Evolutionary conservation across 768 basidiomycete genomes (phyloP).

Genomic region (Boletus rubropictus): DNA sequence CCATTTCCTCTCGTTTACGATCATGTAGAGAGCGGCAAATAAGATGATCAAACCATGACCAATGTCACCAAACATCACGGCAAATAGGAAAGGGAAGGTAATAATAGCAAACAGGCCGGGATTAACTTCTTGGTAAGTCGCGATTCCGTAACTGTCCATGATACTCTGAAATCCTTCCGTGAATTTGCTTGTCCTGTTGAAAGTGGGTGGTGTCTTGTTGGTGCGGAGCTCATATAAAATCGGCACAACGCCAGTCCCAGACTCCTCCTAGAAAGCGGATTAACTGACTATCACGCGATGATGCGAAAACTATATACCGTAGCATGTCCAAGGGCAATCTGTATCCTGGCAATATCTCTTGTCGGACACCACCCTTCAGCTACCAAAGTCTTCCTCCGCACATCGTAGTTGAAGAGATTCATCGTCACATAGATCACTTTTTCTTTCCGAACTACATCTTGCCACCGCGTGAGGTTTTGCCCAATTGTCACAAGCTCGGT

Average conservation of each 20-base stretch:
- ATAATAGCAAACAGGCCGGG: constrained; percentile 88
- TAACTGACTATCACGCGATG: not conserved
- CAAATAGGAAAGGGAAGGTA: constrained; percentile 98
- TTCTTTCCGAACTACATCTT: constrained; percentile 91
- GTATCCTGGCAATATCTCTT: constrained; percentile 80
- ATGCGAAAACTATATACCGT: constrained; percentile 46
- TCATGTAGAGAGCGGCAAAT: constrained; percentile 75
- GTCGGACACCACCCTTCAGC: constrained; percentile 99
- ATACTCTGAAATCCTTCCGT: constrained; percentile 96
- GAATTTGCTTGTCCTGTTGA: constrained; percentile 90
- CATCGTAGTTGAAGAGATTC: constrained; percentile 93
- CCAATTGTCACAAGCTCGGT: constrained; percentile 79
- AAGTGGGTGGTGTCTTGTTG: constrained; percentile 90
- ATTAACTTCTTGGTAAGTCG: constrained; percentile 94
- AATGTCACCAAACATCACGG: constrained; percentile 99
- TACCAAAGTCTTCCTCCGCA: constrained; percentile 86
- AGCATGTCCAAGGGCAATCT: constrained; percentile 81
- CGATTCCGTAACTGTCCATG: constrained; percentile 96
- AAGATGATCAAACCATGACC: constrained; percentile 89
- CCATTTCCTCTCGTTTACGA: constrained; percentile 76
- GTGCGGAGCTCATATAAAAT: constrained; percentile 89
- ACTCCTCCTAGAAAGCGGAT: constrained; percentile 56
- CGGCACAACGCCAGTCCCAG: constrained; percentile 87
- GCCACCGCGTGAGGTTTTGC: constrained; percentile 83
- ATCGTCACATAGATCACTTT: constrained; percentile 94